Percentiles rank a stretch among this genome's conserved stretches.
phyloP scores from a whole-genome alignment of 2,329 filamentous ascomycete species.

The Emmonsiellopsis sp. region DNA sequence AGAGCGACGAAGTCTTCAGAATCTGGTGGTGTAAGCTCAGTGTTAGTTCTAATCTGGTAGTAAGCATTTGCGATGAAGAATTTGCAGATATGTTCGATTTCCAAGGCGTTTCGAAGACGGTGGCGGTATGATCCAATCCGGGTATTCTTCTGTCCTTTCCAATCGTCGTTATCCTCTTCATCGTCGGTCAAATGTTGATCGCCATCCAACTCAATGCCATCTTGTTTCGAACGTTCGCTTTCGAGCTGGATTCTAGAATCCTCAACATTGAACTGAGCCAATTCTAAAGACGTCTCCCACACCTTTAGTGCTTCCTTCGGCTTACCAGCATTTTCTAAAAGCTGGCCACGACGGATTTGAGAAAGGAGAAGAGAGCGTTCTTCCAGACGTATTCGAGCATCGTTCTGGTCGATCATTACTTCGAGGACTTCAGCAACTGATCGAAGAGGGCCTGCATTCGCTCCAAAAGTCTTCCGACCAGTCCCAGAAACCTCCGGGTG shows the following conservation, averaged over 20 bases:
- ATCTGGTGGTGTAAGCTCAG: conserved; percentile 52
- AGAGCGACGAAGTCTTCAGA: conserved; percentile 57
- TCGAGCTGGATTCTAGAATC: conserved; percentile 56
- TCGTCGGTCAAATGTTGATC: conserved; percentile 17
- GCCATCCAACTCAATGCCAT: not conserved
- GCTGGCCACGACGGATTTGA: conserved; percentile 62
- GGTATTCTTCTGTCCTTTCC: conserved; percentile 26
- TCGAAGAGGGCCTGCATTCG: conserved; percentile 58
- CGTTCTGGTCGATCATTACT: conserved; percentile 83
- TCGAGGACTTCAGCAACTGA: conserved; percentile 81
- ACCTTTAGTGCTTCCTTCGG: conserved; percentile 59
- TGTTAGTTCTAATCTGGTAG: conserved; percentile 71
- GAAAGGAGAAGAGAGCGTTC: conserved; percentile 57
- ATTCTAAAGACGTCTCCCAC: conserved; percentile 52
- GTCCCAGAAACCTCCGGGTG: conserved; percentile 71
- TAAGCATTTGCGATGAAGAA: conserved; percentile 81
- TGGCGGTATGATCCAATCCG: conserved; percentile 52
- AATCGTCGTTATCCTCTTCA: conserved; percentile 26
- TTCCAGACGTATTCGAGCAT: conserved; percentile 54
- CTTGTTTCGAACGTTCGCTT: conserved; percentile 30
- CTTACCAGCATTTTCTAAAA: conserved; percentile 64
- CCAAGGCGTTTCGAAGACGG: conserved; percentile 61
- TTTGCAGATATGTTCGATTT: conserved; percentile 68
- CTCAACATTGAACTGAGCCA: conserved; percentile 41
- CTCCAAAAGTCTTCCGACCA: conserved; percentile 56